These are phyloP conservation scores for Populus tremula DNA, from an alignment of 345 rosid genomes.

Conservation along the genomic window DNA sequence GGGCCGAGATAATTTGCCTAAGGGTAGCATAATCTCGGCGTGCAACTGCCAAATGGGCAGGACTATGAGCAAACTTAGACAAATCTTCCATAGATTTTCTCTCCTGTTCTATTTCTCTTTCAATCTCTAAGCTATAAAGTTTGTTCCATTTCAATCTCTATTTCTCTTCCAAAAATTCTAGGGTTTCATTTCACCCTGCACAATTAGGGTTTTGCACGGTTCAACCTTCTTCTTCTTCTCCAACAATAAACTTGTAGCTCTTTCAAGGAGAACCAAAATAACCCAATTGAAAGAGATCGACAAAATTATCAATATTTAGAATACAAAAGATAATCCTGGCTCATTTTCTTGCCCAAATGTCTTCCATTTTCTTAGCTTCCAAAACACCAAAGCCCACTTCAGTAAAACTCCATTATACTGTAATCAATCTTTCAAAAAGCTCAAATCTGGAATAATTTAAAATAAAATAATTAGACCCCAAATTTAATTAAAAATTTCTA, in stretches of 20 bases:
- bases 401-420: slow-evolving; percentile 18
- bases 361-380: slow-evolving; percentile 8
- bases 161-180: slow-evolving; percentile 5
- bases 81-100: slow-evolving; percentile 62
- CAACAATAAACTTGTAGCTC: slow-evolving; percentile 4
- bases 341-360: slow-evolving; percentile 16
- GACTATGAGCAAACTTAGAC: slow-evolving; percentile 74
- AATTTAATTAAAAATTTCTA: neutral
- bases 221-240: neutral
- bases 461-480: neutral
- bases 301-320: slow-evolving; percentile 14
- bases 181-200: slow-evolving; percentile 10
- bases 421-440: slow-evolving; percentile 33
- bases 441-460: slow-evolving; percentile 34
- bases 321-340: slow-evolving; percentile 9
- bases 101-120: neutral
- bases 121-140: slow-evolving; percentile 22
- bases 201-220: slow-evolving; percentile 11
- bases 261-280: neutral
- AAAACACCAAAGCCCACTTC: slow-evolving; percentile 18
- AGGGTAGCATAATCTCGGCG: slow-evolving; percentile 70
- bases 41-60: slow-evolving; percentile 82
- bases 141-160: slow-evolving; percentile 24
- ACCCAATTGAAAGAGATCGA: slow-evolving; percentile 20
- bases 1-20: slow-evolving; percentile 48